Evolutionary conservation across 371 early-diverging fungal genomes (phyloP).

Genomic region (Mucor irregularis): DNA sequence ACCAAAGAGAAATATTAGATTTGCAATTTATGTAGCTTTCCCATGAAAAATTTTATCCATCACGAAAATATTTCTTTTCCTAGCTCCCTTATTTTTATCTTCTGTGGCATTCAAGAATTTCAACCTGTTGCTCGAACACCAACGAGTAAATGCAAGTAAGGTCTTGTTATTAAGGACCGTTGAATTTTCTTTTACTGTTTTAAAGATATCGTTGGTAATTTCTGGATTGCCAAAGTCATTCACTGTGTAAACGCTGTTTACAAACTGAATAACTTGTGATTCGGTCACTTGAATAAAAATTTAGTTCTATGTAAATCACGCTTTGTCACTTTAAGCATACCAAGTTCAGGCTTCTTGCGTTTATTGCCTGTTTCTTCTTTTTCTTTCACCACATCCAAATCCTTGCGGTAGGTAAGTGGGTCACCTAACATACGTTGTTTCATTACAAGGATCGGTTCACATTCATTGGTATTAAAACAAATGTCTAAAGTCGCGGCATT

Average conservation of each 20-base stretch:
- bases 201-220: slow-evolving; percentile 15
- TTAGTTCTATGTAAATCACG: slow-evolving; percentile 10
- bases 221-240: slow-evolving; percentile 8
- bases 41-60: slow-evolving; percentile 14
- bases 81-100: slow-evolving; percentile 11
- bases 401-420: slow-evolving; percentile 11
- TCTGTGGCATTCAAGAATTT: slow-evolving; percentile 16
- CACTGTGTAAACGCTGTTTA: slow-evolving; percentile 8
- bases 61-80: slow-evolving; percentile 16
- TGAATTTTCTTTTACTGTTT: slow-evolving; percentile 8
- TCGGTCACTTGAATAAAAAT: slow-evolving; percentile 10
- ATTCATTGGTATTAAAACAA: slow-evolving; percentile 8
- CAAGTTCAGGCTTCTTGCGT: slow-evolving; percentile 10
- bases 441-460: slow-evolving; percentile 7
- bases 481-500: too few species aligned
- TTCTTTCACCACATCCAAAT: slow-evolving; percentile 5
- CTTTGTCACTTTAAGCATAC: slow-evolving; percentile 12
- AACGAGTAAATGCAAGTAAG: slow-evolving; percentile 11
- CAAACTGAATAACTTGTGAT: slow-evolving; percentile 7
- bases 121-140: slow-evolving; percentile 16
- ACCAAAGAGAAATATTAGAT: slow-evolving; percentile 9
- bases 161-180: slow-evolving; percentile 7
- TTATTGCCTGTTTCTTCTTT: slow-evolving; percentile 6
- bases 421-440: slow-evolving; percentile 9
- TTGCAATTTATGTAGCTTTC: slow-evolving; percentile 11